Evolutionary conservation across 192 early-diverging fungal genomes (phyloP), one percentile per base, ranked within the genome.

Genomic region (Diversispora eburnea): DNA sequence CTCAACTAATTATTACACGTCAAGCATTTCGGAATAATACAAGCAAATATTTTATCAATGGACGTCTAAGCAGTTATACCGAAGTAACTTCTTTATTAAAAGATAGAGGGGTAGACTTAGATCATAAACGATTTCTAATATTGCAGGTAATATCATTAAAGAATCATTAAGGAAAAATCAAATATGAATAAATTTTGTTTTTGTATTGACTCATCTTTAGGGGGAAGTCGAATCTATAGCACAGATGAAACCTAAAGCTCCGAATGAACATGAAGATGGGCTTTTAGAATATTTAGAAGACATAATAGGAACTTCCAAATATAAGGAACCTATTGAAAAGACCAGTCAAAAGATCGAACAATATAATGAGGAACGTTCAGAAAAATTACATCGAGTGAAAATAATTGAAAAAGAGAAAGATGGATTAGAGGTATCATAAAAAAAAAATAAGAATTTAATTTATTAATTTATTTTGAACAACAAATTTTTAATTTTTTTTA

Each of bases 171-270:
- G 25, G 25, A 2, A 33, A 33, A 33, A 1, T 33, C 25, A 2
- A 33, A 33, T 33, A 33, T 0, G 25, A 33, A 33, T 52, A 8
- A 15, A 25, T 42, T 13, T 43, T 51, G 17, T 15, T 63, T 42
- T 52, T 55, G 15, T 8, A 54, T 22, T 12, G 10, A 10, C 3
- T n/a, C 4, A 42, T 64, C 8, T 64, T 19, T 55, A 96, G 86
- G 98, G 98, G 67, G 98, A 99, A 75, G 96, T 99, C n/a, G 98
- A 99, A 79, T 96, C 93, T 17, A 99, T 99, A 67, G 84, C 96
- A 12, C 89, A 92, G 66, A 99, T 98, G 98, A 98, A 98, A 76
- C 88, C 96, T 4, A 98, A 97, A 78, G 96, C 91, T 15, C 88
- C 88, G 71, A 93, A 79, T 46, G 96, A 95, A 39, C 84, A 92